Base-by-base conservation (phyloP, 1,284 basidiomycete genomes). In the Melanopsichium pennsylvanicum region DNA sequence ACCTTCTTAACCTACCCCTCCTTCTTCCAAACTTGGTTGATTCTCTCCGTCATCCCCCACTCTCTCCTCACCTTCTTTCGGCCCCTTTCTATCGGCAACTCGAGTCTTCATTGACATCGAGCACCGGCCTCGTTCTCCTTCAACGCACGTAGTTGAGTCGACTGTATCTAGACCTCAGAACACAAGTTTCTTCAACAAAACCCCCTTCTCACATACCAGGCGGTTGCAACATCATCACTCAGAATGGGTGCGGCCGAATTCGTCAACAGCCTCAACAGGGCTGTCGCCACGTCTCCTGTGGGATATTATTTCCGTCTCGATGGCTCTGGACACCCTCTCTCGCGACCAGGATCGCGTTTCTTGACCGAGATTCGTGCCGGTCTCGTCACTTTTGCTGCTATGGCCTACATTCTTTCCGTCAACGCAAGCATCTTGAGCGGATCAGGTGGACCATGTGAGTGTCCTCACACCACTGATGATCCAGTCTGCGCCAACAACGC, bases 291-390 rank as follows among this genome's bases (percentile, higher is more conserved):
- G 76, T 89, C 89, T 22, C 82, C 83, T 49, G 83, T 91, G 29
- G 92, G 92, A 43, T 84, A 87, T 76, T 91, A 89, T 87, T 93
- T 94, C 84, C 85, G 87, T 44, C 85, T 94, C 25, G 91, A 93
- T 72, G 91, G 91, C 11, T 89, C 87, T 33, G 91, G 91, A 19
- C 89, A 88, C 76, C 85, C 86, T 23, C 86, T 87, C 54, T 89
- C 89, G 79, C 87, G 92, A 59, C 82, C 84, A 50, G 90, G 90
- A 22, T 89, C 91, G 21, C 84, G 87, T 54, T 93, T 93, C 59
- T 57, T 76, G 18, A 69, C 66, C 31, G 78, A 80, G 62, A 58
- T 80, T 21, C 72, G 78, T 12, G 75, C 78, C 33, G 78, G 78
- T 31, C 58, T 75, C 29, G 77, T 80, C 37, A 79, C 77, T 7